phyloP scores from a whole-genome alignment of 192 early-diverging fungal genomes.

The Linderina pennispora region DNA sequence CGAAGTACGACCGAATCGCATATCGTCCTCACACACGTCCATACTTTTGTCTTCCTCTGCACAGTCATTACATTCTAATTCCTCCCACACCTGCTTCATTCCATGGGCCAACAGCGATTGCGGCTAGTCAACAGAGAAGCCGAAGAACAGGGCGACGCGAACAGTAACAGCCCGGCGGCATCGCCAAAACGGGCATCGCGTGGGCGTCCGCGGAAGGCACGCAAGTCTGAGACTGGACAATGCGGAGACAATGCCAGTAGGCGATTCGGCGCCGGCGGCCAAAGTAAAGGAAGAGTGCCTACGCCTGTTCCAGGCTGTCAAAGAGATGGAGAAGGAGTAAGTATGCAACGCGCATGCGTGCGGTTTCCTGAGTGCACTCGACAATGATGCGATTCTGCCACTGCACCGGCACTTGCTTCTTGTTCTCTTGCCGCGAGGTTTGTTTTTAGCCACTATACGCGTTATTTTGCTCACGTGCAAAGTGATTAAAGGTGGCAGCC shows the following conservation, averaged over 20 bases:
- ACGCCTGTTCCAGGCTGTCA: constrained; percentile 33
- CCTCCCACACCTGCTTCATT: too few relatives aligned
- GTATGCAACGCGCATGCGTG: too few relatives aligned
- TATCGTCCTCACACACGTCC: not conserved
- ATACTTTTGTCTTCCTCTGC: too few relatives aligned
- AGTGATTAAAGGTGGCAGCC: too few relatives aligned
- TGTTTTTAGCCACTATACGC: too few relatives aligned
- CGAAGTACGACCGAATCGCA: not conserved
- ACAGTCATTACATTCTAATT: too few relatives aligned
- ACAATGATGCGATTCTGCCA: too few relatives aligned
- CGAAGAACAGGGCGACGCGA: constrained; percentile 12
- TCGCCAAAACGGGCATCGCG: constrained; percentile 1
- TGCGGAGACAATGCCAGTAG: constrained; percentile 4
- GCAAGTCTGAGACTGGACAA: constrained; percentile 19
- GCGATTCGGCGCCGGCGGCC: not conserved
- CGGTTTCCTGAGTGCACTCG: too few relatives aligned
- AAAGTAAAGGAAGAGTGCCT: constrained; percentile 34
- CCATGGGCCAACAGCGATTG: constrained; percentile 44
- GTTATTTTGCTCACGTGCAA: too few relatives aligned
- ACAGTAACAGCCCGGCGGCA: constrained; percentile 6
- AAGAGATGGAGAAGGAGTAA: constrained; percentile 45
- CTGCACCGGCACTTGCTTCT: too few relatives aligned
- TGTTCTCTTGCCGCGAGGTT: too few relatives aligned
- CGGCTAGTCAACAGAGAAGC: constrained; percentile 31
- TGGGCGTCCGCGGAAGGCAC: constrained; percentile 18